Evolutionary conservation across 192 early-diverging fungal species (phyloP), one percentile per base, ranked within the genome.

Genomic region (Spizellomyces sp.): DNA sequence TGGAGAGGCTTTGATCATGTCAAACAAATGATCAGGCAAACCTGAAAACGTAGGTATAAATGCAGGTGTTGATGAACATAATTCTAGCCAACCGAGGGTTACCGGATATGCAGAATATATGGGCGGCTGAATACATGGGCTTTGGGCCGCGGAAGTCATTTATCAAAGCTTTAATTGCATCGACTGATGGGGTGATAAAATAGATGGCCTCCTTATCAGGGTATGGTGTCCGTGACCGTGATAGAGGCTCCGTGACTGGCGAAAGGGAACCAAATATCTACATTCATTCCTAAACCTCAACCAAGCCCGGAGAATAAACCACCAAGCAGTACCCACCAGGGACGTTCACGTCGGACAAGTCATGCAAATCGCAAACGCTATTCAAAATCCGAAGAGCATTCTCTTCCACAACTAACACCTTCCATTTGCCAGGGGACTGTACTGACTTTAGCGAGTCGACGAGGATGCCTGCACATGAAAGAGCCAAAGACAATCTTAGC

Each of bases 381-480:
- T 86, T 89, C n/a, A 94, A 74, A 52, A 95, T 84, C 36, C 87
- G 83, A 48, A 88, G 74, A 15, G 91, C 83, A 46, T 82, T 82
- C 58, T 83, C 80, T 80, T 95, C 94, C 0, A 94, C 87, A 14
- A 95, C 89, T 5, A 94, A 78, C 68, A 95, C 83, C 77, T 95
- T 95, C 79, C 79, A 84, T 62, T 75, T 79, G 27, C 86, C 87
- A 15, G 89, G 81, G 6, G 90, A 85, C 69, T 93, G 86, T 15
- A 93, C 84, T 0, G 90, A 79, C 74, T 87, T 81, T 58, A 95
- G 89, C 77, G 90, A 90, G 64, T 93, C 92, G 47, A 90, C 75
- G 21, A 84, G 59, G 64, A 85, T 58, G n/a, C 67, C 74, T 75
- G 50, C 0, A 56, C 14, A 27, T 61, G 5, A 17, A 17, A 9